phyloP scores from a whole-genome alignment of 371 early-diverging fungal genomes.

The Mucor saturninus region DNA sequence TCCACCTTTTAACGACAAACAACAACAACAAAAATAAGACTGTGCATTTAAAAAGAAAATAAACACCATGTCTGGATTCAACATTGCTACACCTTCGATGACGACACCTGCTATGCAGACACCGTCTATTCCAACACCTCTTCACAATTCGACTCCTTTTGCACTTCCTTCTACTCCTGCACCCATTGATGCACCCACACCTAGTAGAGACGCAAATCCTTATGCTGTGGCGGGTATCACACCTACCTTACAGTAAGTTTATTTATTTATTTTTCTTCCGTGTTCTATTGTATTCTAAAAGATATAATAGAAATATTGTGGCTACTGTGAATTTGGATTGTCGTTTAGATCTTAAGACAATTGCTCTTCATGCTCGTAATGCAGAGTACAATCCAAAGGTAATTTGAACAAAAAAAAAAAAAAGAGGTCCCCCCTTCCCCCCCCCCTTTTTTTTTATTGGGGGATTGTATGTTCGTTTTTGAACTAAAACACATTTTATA shows the following conservation, averaged over 20 bases:
- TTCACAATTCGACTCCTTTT: constrained; percentile 43
- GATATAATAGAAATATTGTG: constrained; percentile 91
- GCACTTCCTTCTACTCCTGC: constrained; percentile 56
- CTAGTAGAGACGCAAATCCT: constrained; percentile 55
- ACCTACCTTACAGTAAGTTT: constrained; percentile 84
- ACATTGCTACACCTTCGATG: constrained; percentile 55
- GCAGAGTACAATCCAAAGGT: constrained; percentile 99
- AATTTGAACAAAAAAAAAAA: constrained; percentile 17
- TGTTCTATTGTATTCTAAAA: not conserved
- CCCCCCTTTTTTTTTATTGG: not conserved
- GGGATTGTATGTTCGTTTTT: constrained; percentile 5
- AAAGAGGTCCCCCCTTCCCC: no score
- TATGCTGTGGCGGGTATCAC: constrained; percentile 75
- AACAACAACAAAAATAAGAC: no score
- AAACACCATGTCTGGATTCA: constrained; percentile 48
- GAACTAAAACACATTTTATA: not conserved
- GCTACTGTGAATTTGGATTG: constrained; percentile 99
- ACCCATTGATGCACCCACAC: constrained; percentile 54
- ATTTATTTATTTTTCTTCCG: not conserved
- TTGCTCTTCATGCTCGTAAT: constrained; percentile 99
- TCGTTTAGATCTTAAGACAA: constrained; percentile 98
- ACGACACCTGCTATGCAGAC: constrained; percentile 55
- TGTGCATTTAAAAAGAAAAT: no score
- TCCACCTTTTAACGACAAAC: not conserved
- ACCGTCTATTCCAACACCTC: constrained; percentile 52